Conservation (phyloP, 75 land plant genomes). For the Selaginella tamariscina region DNA sequence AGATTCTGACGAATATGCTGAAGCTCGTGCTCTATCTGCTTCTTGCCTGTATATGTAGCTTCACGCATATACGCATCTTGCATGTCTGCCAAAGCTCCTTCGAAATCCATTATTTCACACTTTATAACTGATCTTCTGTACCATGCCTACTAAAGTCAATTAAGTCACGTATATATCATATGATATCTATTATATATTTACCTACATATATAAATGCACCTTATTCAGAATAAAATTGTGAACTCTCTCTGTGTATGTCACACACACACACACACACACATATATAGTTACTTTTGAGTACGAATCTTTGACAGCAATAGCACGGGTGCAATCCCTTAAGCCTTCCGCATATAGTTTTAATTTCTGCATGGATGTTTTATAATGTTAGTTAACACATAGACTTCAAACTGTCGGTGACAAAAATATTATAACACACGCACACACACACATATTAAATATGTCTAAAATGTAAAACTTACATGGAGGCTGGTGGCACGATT, state of each 20-base stretch:
- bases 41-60: slow-evolving; percentile 32
- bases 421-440: too few species aligned
- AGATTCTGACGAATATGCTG: not conserved
- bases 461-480: not conserved
- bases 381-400: too few species aligned
- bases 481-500: not conserved
- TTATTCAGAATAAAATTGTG: not conserved
- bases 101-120: slow-evolving; percentile 33
- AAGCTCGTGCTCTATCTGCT: slow-evolving; percentile 39
- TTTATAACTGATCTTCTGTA: slow-evolving; percentile 54
- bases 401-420: too few species aligned
- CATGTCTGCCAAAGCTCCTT: slow-evolving; percentile 42
- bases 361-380: slow-evolving; percentile 31
- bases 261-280: not conserved
- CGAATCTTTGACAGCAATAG: slow-evolving; percentile 34
- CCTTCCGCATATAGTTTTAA: slow-evolving; percentile 42
- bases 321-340: slow-evolving; percentile 54
- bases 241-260: too few species aligned
- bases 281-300: slow-evolving; percentile 51
- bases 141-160: slow-evolving; percentile 78
- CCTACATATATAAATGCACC: not conserved
- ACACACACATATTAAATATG: not conserved
- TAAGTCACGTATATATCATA: too few species aligned
- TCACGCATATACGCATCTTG: slow-evolving; percentile 34
- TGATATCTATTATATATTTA: too few species aligned